A percentile compares a stretch with the other conserved stretches of the same genome.
These are phyloP conservation scores for Fagus crenata DNA, from an alignment of 306 rosid genomes.

Conservation along the genomic window DNA sequence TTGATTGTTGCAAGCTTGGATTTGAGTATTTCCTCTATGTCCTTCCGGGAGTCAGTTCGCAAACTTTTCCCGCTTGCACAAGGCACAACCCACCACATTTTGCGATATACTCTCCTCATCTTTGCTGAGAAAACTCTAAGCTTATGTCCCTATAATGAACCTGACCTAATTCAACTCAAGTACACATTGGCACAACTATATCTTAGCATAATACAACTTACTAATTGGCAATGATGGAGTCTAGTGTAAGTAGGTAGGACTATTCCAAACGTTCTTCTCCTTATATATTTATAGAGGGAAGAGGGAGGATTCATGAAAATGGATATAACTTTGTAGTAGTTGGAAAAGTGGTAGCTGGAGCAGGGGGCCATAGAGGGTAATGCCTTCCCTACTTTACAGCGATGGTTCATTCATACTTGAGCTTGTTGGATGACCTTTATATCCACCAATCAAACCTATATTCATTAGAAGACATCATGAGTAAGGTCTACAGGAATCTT, in stretches of 20 bases:
- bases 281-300: constrained; percentile 27
- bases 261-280: background rate
- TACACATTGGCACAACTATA: constrained; percentile 11
- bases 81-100: constrained; percentile 58
- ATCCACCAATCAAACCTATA: constrained; percentile 33
- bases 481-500: constrained; percentile 33
- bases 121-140: constrained; percentile 12
- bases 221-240: background rate
- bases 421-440: constrained; percentile 26
- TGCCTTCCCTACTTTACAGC: constrained; percentile 59
- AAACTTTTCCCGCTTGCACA: constrained; percentile 51
- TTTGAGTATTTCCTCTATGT: constrained; percentile 64
- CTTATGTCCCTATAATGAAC: constrained; percentile 4
- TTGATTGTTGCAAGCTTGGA: constrained; percentile 67
- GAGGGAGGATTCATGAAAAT: constrained; percentile 28
- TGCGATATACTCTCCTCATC: constrained; percentile 64
- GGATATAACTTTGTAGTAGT: constrained; percentile 39
- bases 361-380: constrained; percentile 44
- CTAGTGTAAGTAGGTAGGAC: no score
- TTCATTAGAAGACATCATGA: constrained; percentile 42
- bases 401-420: constrained; percentile 48
- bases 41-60: constrained; percentile 53
- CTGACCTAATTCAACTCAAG: constrained; percentile 1
- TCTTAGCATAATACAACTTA: background rate
- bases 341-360: constrained; percentile 53